These are phyloP conservation scores for Mangifera indica DNA, from an alignment of 345 rosid species.

Conservation along the genomic window DNA sequence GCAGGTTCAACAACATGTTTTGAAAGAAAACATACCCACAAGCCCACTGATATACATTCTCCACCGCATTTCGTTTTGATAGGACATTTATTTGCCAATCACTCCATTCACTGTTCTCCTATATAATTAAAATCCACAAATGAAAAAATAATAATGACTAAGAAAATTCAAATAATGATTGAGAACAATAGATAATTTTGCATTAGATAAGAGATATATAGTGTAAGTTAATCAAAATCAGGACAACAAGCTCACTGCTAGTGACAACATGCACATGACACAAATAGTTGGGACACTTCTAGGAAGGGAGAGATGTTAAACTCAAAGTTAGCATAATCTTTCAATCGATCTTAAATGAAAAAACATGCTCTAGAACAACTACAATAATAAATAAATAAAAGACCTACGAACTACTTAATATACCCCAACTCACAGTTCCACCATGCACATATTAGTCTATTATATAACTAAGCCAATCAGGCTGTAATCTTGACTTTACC, in stretches of 20 bases:
- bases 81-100: slow-evolving; percentile 74
- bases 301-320: too few relatives aligned
- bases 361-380: not conserved
- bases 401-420: not conserved
- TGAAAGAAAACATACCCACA: slow-evolving; percentile 67
- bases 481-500: not conserved
- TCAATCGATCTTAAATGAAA: too few relatives aligned
- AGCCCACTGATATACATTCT: slow-evolving; percentile 84
- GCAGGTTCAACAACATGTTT: not conserved
- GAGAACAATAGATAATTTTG: not conserved
- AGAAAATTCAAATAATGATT: not conserved
- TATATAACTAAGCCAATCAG: too few relatives aligned
- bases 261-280: too few relatives aligned
- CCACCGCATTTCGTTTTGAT: slow-evolving; percentile 72
- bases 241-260: too few relatives aligned
- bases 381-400: too few relatives aligned
- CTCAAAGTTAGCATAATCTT: too few relatives aligned
- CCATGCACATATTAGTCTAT: too few relatives aligned
- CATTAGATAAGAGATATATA: not conserved
- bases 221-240: too few relatives aligned
- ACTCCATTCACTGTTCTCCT: slow-evolving; percentile 72
- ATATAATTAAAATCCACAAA: slow-evolving; percentile 25
- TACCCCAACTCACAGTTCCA: not conserved
- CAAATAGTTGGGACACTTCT: too few relatives aligned
- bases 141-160: not conserved